Percentiles rank a stretch among this genome's conserved stretches.
phyloP scores from a whole-genome alignment of 2,329 filamentous ascomycete genomes.

The Fusarium beomiforme region DNA sequence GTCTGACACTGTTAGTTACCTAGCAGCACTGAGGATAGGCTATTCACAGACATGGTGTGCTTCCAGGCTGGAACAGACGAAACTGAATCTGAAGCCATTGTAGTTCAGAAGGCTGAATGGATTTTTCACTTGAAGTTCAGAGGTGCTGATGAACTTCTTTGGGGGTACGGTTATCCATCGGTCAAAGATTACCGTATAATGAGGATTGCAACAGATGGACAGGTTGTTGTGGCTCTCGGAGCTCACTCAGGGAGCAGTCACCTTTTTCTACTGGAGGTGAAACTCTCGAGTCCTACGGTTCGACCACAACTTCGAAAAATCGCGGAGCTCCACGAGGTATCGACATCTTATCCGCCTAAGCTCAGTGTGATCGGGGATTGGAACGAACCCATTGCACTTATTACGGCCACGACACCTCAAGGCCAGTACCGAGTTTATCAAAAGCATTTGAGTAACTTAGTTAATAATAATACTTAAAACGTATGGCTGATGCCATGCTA shows the following conservation, averaged over 20 bases:
- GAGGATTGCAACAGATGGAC: background rate
- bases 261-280: background rate
- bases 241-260: background rate
- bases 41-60: background rate
- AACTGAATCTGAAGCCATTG: background rate
- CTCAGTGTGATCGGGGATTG: background rate
- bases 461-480: background rate
- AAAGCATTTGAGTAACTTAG: background rate
- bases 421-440: background rate
- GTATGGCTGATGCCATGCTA: background rate
- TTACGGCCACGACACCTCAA: background rate
- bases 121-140: background rate
- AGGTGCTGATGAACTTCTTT: background rate
- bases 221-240: background rate
- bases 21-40: background rate
- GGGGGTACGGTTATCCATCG: background rate
- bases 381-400: background rate
- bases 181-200: background rate
- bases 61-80: background rate
- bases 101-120: background rate
- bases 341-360: background rate
- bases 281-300: fast-evolving
- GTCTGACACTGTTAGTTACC: background rate
- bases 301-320: background rate
- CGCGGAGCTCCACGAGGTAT: background rate